Evolutionary conservation across 2,329 filamentous ascomycete species (phyloP), one percentile per base, ranked within the genome.

Genomic region (Ustulina deusta): DNA sequence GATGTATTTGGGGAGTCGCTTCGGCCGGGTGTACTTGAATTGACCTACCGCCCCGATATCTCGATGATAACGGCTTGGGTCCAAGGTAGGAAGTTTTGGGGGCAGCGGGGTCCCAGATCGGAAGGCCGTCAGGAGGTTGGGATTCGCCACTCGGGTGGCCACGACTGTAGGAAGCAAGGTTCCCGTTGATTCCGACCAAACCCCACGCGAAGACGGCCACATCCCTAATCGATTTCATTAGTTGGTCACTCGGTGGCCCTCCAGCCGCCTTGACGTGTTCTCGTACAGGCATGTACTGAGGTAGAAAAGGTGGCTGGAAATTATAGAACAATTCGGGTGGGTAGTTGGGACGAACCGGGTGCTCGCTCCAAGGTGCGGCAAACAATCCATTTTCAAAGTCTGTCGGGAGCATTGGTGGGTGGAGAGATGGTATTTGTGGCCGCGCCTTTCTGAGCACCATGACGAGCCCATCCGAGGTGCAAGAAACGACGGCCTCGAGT

Each of bases 141-240:
- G 89, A 85, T 68, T 91, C 88, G n/a, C 87, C 90, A 22, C 79
- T 81, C 0, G 91, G 89, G 32, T 81, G 83, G 2, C 92, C 91
- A 4, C 83, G 83, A 52, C 87, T 83, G 74, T 90, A 91, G 2
- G 87, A 83, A 17, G 89, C 88, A 61, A 95, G 80, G 46, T 88
- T 90, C 15, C 91, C 91, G 77, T 96, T 95, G 81, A 94, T 94
- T 25, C 92, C 92, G 27, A 90, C 88, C 11, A 95, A 81, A 1
- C 90, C 91, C 93, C 93, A 97, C 10, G 93, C 93, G 77, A 97
- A 96, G n/a, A 96, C 91, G 1, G 92, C 93, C 55, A 94, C 91
- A 61, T 96, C 93, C 64, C 91, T 89, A 71, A 97, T 97, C 2
- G 90, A 91, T 62, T 86, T 85, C 91, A 96, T 93, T 74, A 96